Base-by-base conservation (phyloP, 208 protist genomes). In the Trypanosomatidae sp. region DNA sequence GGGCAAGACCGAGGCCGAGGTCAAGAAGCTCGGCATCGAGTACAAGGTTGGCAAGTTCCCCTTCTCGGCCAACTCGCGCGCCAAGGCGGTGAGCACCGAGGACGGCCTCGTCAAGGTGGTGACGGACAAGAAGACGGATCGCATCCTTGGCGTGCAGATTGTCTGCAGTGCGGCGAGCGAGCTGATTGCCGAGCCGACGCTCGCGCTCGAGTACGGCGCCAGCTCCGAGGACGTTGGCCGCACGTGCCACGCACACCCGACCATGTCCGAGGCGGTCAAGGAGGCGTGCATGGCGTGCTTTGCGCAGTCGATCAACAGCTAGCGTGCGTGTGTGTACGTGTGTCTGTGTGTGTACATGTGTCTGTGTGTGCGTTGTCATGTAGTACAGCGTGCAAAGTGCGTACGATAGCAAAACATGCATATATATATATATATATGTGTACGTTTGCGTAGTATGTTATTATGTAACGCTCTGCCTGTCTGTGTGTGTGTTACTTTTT, bases 191-290 rank as follows among this genome's bases (percentile, higher is more conserved):
- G 97, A 99, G 79, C 72, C 78, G 19, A 78, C 85, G n/a, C 79
- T 99, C 4, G 97, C 92, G 28, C 96, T 99, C 74, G 97, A 99
- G 75, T 99, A 99, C 81, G 96, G 95, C 51, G 96, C 95, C 6
- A 92, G 78, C 38, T 77, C 79, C 27, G 97, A 99, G 76, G 97
- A 99, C 59, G 72, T 99, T 19, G 97, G 88, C 22, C 85, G 96
- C 61, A 98, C 96, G 8, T 99, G 96, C 81, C 97, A 99, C 71
- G 96, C 97, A 24, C 97, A 99, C 81, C 97, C 97, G 43, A 99
- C 97, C 7, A 79, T 98, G 56, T 87, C 71, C 16, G 98, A 99
- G 84, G 97, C 97, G 19, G 69, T 99, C 48, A 98, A 98, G 77
- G 98, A 99, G 84, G 97, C 97, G 19, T 95, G 89, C 56, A 94